phyloP scores from a whole-genome alignment of 345 rosid species.

The Hibiscus mutabilis region DNA sequence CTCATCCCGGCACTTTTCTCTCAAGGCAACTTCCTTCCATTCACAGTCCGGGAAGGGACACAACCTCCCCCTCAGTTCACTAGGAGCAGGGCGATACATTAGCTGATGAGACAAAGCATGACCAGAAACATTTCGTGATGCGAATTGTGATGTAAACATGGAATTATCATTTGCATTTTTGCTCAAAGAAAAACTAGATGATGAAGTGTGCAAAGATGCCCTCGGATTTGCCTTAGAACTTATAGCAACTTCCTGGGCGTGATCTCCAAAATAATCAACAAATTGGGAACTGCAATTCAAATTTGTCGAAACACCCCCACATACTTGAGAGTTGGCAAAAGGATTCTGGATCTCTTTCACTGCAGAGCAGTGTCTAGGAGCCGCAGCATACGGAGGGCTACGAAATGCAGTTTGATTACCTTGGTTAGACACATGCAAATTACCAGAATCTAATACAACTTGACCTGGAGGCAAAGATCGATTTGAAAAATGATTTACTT shows the following conservation, averaged over 20 bases:
- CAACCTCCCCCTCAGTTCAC: slow-evolving; percentile 17
- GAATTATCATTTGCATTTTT: slow-evolving; percentile 20
- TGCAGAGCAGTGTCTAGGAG: slow-evolving; percentile 20
- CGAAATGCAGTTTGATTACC: slow-evolving; percentile 14
- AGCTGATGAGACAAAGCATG: slow-evolving; percentile 22
- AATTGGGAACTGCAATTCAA: slow-evolving; percentile 17
- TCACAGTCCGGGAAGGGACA: slow-evolving; percentile 23
- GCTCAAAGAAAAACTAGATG: slow-evolving; percentile 22
- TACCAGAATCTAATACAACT: slow-evolving; percentile 10
- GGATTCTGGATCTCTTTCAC: slow-evolving; percentile 16
- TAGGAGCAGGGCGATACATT: slow-evolving; percentile 18
- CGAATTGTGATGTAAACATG: slow-evolving; percentile 18
- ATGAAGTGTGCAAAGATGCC: slow-evolving; percentile 19
- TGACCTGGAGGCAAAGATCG: slow-evolving; percentile 16
- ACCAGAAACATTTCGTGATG: slow-evolving; percentile 19
- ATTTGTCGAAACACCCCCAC: slow-evolving; percentile 13
- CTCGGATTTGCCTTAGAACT: slow-evolving; percentile 23
- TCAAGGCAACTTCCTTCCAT: slow-evolving; percentile 20
- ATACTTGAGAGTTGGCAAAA: slow-evolving; percentile 14
- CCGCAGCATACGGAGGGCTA: slow-evolving; percentile 12
- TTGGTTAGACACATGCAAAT: slow-evolving; percentile 14
- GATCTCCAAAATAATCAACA: slow-evolving; percentile 21
- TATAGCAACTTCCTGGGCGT: slow-evolving; percentile 17
- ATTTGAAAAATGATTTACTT: slow-evolving; percentile 20
- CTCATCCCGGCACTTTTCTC: slow-evolving; percentile 26